Conservation (phyloP, 1,139 yeast species). For the Geotrichum bryndzae region DNA sequence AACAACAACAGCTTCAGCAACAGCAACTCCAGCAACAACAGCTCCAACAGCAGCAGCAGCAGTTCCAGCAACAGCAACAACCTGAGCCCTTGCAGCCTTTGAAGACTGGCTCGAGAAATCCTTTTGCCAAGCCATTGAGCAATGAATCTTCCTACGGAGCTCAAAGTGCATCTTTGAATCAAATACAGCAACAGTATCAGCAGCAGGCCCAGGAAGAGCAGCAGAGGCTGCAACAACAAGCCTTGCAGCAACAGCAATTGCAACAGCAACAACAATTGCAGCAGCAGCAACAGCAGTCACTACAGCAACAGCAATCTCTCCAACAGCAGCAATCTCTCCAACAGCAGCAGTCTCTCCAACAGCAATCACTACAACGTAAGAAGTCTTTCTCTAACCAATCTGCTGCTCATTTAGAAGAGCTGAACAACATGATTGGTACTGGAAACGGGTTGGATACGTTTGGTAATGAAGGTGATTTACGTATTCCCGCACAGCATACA, state of each 20-base stretch:
- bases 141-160: conserved; percentile 19
- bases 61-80: conserved; percentile 34
- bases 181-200: conserved; percentile 31
- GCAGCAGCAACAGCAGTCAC: conserved; percentile 29
- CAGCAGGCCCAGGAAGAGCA: conserved; percentile 34
- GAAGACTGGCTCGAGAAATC: conserved; percentile 83
- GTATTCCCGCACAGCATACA: conserved; percentile 93
- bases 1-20: conserved; percentile 25
- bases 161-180: conserved; percentile 22
- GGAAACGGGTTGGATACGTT: conserved; percentile 94
- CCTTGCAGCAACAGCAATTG: conserved; percentile 33
- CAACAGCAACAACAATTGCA: conserved; percentile 20
- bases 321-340: neutral
- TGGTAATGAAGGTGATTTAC: conserved; percentile 85
- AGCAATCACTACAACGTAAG: neutral
- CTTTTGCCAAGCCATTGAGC: conserved; percentile 57
- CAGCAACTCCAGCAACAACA: conserved; percentile 37
- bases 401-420: conserved; percentile 51
- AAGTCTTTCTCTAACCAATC: conserved; percentile 11
- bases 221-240: conserved; percentile 33
- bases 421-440: conserved; percentile 70
- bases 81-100: conserved; percentile 49
- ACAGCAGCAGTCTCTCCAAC: neutral
- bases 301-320: conserved; percentile 27
- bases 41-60: conserved; percentile 28